Evolutionary conservation across 148 eudicot genomes (phyloP).

Genomic region (Cornus controversa): DNA sequence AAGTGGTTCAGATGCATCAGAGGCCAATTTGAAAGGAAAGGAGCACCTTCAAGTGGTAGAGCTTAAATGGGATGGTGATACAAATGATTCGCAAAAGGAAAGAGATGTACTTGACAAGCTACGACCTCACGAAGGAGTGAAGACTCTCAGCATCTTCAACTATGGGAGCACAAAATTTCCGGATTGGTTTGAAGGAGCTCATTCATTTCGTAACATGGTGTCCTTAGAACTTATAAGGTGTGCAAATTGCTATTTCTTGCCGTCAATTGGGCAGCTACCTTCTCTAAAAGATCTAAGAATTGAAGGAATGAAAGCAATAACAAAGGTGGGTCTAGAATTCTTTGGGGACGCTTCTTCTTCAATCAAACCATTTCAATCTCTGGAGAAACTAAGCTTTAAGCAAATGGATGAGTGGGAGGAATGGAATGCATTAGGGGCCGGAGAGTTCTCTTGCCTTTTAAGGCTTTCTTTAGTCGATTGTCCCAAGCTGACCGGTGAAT

Average conservation of each 20-base stretch:
- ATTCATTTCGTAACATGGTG: neutral
- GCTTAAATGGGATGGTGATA: neutral
- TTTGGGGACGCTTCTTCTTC: neutral
- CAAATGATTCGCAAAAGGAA: neutral
- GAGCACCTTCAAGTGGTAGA: neutral
- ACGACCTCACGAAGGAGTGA: conserved; percentile 13
- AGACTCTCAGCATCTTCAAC: neutral
- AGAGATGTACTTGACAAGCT: neutral
- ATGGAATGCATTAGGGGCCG: neutral
- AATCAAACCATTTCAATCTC: neutral
- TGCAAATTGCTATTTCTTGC: conserved; percentile 1
- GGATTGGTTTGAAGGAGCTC: conserved; percentile 12
- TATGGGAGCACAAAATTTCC: neutral
- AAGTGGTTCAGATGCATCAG: neutral
- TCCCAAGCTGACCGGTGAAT: conserved; percentile 4
- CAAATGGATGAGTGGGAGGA: neutral
- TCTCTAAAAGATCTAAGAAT: conserved; percentile 6
- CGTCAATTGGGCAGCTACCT: conserved; percentile 10
- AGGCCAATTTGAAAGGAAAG: conserved; percentile 8
- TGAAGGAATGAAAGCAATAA: neutral
- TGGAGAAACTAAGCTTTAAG: neutral
- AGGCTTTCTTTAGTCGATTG: neutral
- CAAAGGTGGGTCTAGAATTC: neutral
- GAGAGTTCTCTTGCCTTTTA: neutral
- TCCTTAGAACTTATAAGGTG: neutral